A percentile compares a stretch with the other conserved stretches of the same genome.
phyloP scores from a whole-genome alignment of 2,329 filamentous ascomycete genomes.

The Metarhizium guizhouense region DNA sequence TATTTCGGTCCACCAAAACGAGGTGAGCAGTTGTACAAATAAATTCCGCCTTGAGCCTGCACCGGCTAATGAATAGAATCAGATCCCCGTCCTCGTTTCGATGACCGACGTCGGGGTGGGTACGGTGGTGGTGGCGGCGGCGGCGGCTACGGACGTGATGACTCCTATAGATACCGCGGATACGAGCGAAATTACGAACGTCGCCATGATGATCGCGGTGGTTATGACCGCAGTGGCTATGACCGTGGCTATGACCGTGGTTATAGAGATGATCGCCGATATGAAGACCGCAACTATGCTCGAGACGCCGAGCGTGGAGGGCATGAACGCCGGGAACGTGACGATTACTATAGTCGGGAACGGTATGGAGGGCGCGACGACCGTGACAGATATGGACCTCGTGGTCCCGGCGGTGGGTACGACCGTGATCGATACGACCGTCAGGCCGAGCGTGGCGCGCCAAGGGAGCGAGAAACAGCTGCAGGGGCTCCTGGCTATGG shows the following conservation, averaged over 20 bases:
- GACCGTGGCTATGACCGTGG: conserved; percentile 39
- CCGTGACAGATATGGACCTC: conserved; percentile 31
- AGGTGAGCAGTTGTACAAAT: conserved; percentile 47
- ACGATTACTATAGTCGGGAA: conserved; percentile 29
- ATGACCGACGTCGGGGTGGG: conserved; percentile 56
- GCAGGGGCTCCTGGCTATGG: conserved; percentile 28
- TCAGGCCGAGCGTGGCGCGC: conserved; percentile 29
- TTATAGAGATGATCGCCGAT: conserved; percentile 30
- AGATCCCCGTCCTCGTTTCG: conserved; percentile 38
- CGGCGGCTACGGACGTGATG: conserved; percentile 41
- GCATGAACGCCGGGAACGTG: conserved; percentile 40
- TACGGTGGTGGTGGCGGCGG: conserved; percentile 35
- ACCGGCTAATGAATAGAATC: conserved; percentile 12
- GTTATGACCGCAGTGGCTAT: conserved; percentile 31
- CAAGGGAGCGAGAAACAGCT: conserved; percentile 30
- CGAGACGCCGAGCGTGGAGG: conserved; percentile 51
- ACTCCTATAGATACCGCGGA: conserved; percentile 48
- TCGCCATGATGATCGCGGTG: conserved; percentile 33
- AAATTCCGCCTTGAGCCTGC: neutral
- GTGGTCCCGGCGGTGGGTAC: conserved; percentile 32
- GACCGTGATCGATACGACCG: conserved; percentile 43
- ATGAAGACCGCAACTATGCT: conserved; percentile 38
- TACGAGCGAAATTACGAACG: conserved; percentile 34
- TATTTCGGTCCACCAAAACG: conserved; percentile 98
- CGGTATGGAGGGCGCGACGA: conserved; percentile 36